These are phyloP conservation scores for Neurospora sp. DNA, from an alignment of 495 filamentous ascomycete genomes.

Conservation along the genomic window DNA sequence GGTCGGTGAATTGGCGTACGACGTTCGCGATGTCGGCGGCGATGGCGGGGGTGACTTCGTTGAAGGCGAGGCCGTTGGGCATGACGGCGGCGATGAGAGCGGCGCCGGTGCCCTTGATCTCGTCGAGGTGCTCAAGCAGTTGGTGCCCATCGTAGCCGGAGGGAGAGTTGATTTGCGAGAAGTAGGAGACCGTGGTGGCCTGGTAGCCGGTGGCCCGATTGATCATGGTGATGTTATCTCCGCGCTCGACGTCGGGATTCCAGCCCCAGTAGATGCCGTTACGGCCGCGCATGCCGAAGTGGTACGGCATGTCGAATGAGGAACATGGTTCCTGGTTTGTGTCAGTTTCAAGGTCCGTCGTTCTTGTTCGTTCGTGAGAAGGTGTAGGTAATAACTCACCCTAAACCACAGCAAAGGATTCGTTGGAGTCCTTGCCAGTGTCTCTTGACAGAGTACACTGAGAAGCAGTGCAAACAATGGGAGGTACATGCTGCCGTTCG, in stretches of 20 bases:
- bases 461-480: background rate
- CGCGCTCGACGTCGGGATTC: background rate
- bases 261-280: slow-evolving; percentile 8
- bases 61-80: slow-evolving; percentile 4
- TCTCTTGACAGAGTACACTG: background rate
- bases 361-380: background rate
- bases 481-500: background rate
- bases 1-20: slow-evolving; percentile 2
- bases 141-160: slow-evolving; percentile 4
- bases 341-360: background rate
- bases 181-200: background rate
- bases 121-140: background rate
- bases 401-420: background rate
- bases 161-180: slow-evolving; percentile 4
- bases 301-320: background rate
- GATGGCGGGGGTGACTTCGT: slow-evolving; percentile 2
- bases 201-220: background rate
- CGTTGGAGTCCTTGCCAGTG: background rate
- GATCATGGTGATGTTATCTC: slow-evolving; percentile 1
- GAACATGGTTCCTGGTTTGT: slow-evolving; percentile 1
- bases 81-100: slow-evolving; percentile 4
- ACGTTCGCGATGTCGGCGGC: slow-evolving; percentile 3
- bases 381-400: background rate
- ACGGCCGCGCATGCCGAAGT: background rate
- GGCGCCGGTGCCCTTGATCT: background rate